Evolutionary conservation across 176 grass and related monocot genomes (phyloP), one percentile per base, ranked within the genome.

Genomic region (Oryza rufipogon): DNA sequence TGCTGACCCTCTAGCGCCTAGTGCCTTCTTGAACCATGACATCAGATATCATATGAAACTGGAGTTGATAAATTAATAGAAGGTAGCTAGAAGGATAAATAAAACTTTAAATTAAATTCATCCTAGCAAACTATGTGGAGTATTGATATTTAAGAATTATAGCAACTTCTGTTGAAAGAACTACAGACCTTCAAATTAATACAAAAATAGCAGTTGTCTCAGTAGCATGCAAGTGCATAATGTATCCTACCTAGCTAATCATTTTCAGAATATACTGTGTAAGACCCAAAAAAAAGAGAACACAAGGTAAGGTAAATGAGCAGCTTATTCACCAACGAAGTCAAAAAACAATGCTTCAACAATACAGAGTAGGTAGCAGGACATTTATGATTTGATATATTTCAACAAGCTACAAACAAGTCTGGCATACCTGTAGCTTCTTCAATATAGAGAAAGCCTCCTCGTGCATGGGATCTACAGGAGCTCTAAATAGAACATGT

Each of bases 381-480:
- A 0, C 7, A 68, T 36, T 61, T 16, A 11, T 16, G 20, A 67
- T 61, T 69, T 3, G n/a, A 30, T 48, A 63, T 20, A 49, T 52
- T 64, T 76, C n/a, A 83, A 38, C 1, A 76, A 64, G 23, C 22
- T 39, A 49, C 34, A 80, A 38, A 20, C 23, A 30, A 54, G 51
- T 56, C 63, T 76, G 4, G 15, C 75, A 65, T 80, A 94, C 96
- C 91, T 94, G 88, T 83, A 99, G 80, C 39, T 89, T 99, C 88
- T 92, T 99, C 83, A 99, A 86, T 85, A 96, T 77, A 86, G 83
- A 91, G 23, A 96, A 54, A 91, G 96, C 89, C 81, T 95, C 90
- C 60, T 94, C 83, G 14, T 99, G 96, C 61, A 54, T 34, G 19
- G 89, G 52, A 90, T 99, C 96, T 76, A 92, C 64, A 77, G 86